A percentile compares a stretch with the other conserved stretches of the same genome.
Evolutionary conservation across 306 rosid species (phyloP).

Genomic region (Castanea mollissima): DNA sequence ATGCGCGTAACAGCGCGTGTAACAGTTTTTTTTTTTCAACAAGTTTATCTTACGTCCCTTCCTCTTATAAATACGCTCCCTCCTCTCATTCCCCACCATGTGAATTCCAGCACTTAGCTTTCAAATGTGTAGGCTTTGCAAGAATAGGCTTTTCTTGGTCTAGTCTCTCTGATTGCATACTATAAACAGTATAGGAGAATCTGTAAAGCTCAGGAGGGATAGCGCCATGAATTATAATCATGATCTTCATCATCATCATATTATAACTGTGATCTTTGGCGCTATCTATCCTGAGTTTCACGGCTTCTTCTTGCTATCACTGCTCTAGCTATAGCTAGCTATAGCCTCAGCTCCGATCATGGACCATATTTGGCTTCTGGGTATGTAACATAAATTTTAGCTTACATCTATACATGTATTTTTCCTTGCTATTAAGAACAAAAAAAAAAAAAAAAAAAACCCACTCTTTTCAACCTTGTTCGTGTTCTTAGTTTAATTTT

Average conservation of each 20-base stretch:
- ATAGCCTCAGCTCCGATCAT: neutral
- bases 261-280: slow-evolving; percentile 26
- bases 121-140: no score
- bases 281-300: slow-evolving; percentile 91
- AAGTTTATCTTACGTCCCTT: slow-evolving; percentile 9
- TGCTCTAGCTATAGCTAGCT: neutral
- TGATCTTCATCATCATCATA: neutral
- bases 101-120: neutral
- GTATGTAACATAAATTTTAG: neutral
- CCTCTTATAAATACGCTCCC: slow-evolving; percentile 50
- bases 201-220: slow-evolving; percentile 97
- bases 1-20: no score
- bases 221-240: slow-evolving; percentile 42
- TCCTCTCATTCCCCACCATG: slow-evolving; percentile 26
- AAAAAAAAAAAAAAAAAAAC: no score
- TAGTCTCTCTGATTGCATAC: neutral
- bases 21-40: no score
- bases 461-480: no score
- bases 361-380: neutral
- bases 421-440: no score
- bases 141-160: neutral
- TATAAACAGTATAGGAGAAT: slow-evolving; percentile 38
- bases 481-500: no score
- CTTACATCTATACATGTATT: no score
- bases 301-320: slow-evolving; percentile 47